phyloP scores from a whole-genome alignment of 2,329 filamentous ascomycete species.

The Leptographium procerum region DNA sequence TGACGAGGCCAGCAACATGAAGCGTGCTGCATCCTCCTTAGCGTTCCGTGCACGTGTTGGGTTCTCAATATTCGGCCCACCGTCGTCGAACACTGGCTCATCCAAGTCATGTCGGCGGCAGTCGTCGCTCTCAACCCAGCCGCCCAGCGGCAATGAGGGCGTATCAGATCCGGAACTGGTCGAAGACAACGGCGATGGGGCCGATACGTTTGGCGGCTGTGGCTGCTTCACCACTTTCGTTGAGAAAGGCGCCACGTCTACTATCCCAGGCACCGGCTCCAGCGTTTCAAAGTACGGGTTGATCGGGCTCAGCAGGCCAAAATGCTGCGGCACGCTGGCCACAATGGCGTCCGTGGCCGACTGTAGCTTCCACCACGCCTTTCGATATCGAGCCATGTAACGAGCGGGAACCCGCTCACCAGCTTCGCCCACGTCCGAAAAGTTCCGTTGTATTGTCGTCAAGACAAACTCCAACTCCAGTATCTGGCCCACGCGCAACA shows the following conservation, averaged over 20 bases:
- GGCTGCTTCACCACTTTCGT: conserved; percentile 10
- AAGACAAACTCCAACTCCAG: conserved; percentile 36
- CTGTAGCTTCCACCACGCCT: conserved; percentile 27
- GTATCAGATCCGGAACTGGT: not conserved
- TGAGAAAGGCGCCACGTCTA: not conserved
- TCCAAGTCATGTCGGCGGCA: not conserved
- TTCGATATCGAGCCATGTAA: conserved; percentile 21
- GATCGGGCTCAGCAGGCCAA: conserved; percentile 32
- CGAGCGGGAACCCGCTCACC: conserved; percentile 15
- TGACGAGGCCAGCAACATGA: conserved; percentile 36
- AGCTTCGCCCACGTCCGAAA: conserved; percentile 13
- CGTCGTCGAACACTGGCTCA: conserved; percentile 11
- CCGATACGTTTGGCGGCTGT: conserved; percentile 7
- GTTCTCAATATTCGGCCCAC: conserved; percentile 28
- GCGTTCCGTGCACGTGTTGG: conserved; percentile 23
- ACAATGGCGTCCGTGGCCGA: conserved; percentile 29
- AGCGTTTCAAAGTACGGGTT: conserved; percentile 20
- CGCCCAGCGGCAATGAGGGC: not conserved
- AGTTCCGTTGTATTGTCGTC: conserved; percentile 27
- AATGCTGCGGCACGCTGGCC: conserved; percentile 37
- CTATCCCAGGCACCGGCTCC: not conserved
- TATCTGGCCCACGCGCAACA: conserved; percentile 32
- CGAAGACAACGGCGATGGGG: conserved; percentile 8
- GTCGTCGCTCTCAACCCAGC: not conserved
- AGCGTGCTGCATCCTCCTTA: conserved; percentile 29